Evolutionary conservation across 768 basidiomycete species (phyloP), one percentile per base, ranked within the genome.

Genomic region (Xerocomellus amylosporus): DNA sequence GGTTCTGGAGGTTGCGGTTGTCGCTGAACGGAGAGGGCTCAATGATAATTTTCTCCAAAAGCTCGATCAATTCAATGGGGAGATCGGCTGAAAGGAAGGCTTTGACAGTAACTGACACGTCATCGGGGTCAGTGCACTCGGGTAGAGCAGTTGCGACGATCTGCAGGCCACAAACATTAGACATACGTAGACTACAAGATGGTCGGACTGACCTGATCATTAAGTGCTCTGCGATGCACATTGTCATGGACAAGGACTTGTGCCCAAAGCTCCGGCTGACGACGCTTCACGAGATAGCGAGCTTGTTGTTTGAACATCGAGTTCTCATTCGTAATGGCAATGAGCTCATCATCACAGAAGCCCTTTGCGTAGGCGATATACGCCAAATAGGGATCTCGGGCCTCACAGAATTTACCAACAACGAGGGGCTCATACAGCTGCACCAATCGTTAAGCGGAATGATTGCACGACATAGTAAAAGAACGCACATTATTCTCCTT

Each of bases 261-360:
- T 2, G 88, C 85, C 97, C 97, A 99, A 30, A 99, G 84, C 57
- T 98, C 97, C 15, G 90, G 85, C 58, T 92, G 86, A 58, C 97
- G 91, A 63, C 97, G 87, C 74, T 95, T 97, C 67, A 98, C 91
- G 54, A 99, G 84, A 74, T 99, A 99, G 28, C 97, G 88, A 49
- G 97, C 92, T 73, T 98, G 97, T 66, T 99, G 96, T 75, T 98
- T 99, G 83, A 95, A 99, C 97, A 99, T 99, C 13, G 94, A 87
- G 77, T 99, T 99, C 61, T 96, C 95, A 68, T 98, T 98, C 45
- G 97, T 98, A 71, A 99, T 96, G 20, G 84, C 72, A 66, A 99
- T 95, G 55, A 99, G 82, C 73, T 99, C 97, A 6, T 98, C 93
- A 60, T 99, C 97, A 68, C 97, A 99, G 73, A 98, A 89, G 53